phyloP scores from a whole-genome alignment of 768 basidiomycete species.

The Clitopilus hobsonii region DNA sequence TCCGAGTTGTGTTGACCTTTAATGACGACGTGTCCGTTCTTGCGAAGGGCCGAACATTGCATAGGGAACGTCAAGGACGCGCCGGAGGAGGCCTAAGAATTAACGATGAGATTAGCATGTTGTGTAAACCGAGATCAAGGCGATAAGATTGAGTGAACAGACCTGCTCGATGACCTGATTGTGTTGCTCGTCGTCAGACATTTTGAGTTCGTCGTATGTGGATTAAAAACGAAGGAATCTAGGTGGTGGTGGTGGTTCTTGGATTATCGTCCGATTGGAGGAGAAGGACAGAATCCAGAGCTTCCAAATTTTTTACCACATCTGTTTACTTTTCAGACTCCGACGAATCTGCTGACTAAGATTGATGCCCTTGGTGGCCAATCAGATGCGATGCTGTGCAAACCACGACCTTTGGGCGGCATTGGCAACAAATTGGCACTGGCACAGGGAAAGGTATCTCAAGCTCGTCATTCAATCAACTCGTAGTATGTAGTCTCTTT shows the following conservation, averaged over 20 bases:
- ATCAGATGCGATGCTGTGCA: neutral
- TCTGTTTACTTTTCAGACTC: slow-evolving; percentile 11
- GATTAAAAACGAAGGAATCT: slow-evolving; percentile 19
- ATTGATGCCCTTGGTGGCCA: neutral
- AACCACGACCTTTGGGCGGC: too few relatives aligned
- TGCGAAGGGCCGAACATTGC: slow-evolving; percentile 96
- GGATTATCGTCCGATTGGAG: slow-evolving; percentile 1
- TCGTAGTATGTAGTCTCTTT: too few relatives aligned
- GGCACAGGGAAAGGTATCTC: too few relatives aligned
- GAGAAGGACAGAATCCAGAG: slow-evolving; percentile 2
- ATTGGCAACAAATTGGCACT: too few relatives aligned
- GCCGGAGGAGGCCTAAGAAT: slow-evolving; percentile 57
- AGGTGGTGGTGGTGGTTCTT: slow-evolving; percentile 10
- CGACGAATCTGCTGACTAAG: slow-evolving; percentile 16
- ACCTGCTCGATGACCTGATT: slow-evolving; percentile 86
- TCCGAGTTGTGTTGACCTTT: slow-evolving; percentile 49
- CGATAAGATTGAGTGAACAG: slow-evolving; percentile 14
- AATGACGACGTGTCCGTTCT: slow-evolving; percentile 93
- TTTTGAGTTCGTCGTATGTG: slow-evolving; percentile 30
- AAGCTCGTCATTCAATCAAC: too few relatives aligned
- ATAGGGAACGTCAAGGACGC: slow-evolving; percentile 79
- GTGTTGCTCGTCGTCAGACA: slow-evolving; percentile 89
- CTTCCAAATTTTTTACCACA: slow-evolving; percentile 1
- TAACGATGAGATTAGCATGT: slow-evolving; percentile 7
- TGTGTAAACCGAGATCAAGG: slow-evolving; percentile 11